A percentile compares a stretch with the other conserved stretches of the same genome.
Evolutionary conservation across 805 yeast species (phyloP).

Genomic region (Candida orba): DNA sequence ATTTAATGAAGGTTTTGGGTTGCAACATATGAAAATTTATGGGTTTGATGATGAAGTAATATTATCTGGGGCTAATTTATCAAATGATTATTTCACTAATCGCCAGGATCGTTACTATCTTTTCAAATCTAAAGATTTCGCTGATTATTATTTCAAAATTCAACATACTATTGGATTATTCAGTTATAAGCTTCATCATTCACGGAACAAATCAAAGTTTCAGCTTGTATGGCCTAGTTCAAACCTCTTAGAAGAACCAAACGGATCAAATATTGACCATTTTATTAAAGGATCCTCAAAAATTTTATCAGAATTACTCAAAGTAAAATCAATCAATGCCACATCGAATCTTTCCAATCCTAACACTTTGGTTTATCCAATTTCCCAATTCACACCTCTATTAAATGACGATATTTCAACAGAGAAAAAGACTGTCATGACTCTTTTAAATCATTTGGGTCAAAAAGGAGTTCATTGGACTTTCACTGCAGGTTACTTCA

Average conservation of each 20-base stretch:
- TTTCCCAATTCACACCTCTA: constrained; percentile 86
- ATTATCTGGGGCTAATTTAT: constrained; percentile 85
- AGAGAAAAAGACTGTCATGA: constrained; percentile 65
- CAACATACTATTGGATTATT: constrained; percentile 61
- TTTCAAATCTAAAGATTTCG: constrained; percentile 47
- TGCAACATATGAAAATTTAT: constrained; percentile 96
- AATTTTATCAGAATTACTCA: constrained; percentile 50
- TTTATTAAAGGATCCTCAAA: constrained; percentile 52
- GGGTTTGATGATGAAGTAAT: constrained; percentile 90
- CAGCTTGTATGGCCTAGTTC: constrained; percentile 66
- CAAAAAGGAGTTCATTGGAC: constrained; percentile 61
- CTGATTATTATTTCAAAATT: constrained; percentile 70
- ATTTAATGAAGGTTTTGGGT: constrained; percentile 83
- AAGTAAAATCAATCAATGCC: background rate
- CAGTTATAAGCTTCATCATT: constrained; percentile 57
- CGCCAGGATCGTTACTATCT: constrained; percentile 90
- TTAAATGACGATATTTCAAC: constrained; percentile 65
- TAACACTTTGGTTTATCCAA: constrained; percentile 75
- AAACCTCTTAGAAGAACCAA: constrained; percentile 65
- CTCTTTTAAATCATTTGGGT: constrained; percentile 51
- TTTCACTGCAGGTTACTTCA: constrained; percentile 95
- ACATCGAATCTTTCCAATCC: constrained; percentile 13
- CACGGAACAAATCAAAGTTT: constrained; percentile 40
- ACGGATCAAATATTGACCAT: constrained; percentile 38
- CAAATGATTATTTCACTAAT: constrained; percentile 86